Evolutionary conservation across 345 rosid species (phyloP), one percentile per base, ranked within the genome.

Genomic region (Clarkia xantiana): DNA sequence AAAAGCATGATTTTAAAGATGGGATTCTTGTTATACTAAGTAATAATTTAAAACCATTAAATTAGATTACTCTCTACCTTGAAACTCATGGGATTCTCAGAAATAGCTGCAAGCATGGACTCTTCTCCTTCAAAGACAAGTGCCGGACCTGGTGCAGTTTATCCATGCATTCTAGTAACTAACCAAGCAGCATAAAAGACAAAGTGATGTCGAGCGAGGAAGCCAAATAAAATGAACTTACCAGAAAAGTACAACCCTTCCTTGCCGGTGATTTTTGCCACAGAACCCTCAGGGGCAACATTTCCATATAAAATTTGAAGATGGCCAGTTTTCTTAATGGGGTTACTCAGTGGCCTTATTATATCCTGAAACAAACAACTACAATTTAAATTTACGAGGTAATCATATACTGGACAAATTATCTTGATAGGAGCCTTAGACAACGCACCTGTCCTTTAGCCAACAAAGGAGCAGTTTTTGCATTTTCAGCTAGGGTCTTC

Each of bases 81-180:
- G 56, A 93, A 93, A 59, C 79, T 72, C 70, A 60, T 53, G 6
- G 99, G 95, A 61, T 84, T 69, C 47, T 76, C 84, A 5, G 99
- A 70, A 67, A 91, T 82, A 59, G 94, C 94, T 34, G 76, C 56
- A 54, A 91, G 20, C 99, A 91, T 87, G 47, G 94, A 67, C 71
- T 93, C 96, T 64, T 93, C 99, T 56, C 96, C 95, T 65, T 87
- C 99, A 68, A 93, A 93, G 48, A 87, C 88, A 71, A 87, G 82
- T 59, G 99, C 99, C 16, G 95, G 95, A 64, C 99, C 99, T 93
- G 67, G 42, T 72, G 59, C 61, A 53, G 52, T 45, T 55, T 11
- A 6, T 17, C 10, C 25, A 7, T 23, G 9, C 15, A 8, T 17
- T 41, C 25, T 25, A 54, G n/a, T 50, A 40, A 14, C 34, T 19